Base-by-base conservation (phyloP, 2,329 filamentous ascomycete genomes). In the Botrytis porri region DNA sequence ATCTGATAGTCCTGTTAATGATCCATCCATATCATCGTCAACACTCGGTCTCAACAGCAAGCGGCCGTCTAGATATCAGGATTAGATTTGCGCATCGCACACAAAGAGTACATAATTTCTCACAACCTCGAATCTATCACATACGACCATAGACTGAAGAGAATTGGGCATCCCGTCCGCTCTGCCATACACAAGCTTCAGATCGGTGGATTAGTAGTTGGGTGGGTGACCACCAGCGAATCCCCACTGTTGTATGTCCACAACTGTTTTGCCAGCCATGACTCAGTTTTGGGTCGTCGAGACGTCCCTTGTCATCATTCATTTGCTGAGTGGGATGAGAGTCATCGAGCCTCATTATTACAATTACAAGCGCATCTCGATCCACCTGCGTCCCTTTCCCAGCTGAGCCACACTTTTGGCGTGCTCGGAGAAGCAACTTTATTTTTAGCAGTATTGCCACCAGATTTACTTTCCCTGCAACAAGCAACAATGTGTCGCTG, bases 141-240 rank as follows among this genome's bases (percentile, higher is more conserved):
- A 67, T 67, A 67, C 45, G 64, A 67, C 64, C 63, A 66, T 66
- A 66, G 63, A 66, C 63, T 66, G 63, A 66, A 66, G 63, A 66
- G 64, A 66, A 66, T 66, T 66, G 64, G 45, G 64, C 64, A 66
- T 54, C 45, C 64, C 63, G 63, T 66, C 63, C 63, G 63, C 63
- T 66, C 63, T 66, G 63, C 63, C 63, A 66, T 66, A 66, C 63
- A 66, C 63, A 66, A 66, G 63, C 63, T 66, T 66, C 63, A 66
- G 63, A 66, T 66, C 63, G 63, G 63, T 66, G 45, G 63, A 54
- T 66, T 66, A 66, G 63, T 66, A 66, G 63, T 66, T 66, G 63
- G 63, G 63, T 66, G 63, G 63, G 63, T 66, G 63, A 66, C 63
- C 63, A 66, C 63, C 63, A 66, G 63, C 63, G 63, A 65, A 65